Conservation (phyloP, 2,329 filamentous ascomycete genomes). For the Diaporthe aspalathi region DNA sequence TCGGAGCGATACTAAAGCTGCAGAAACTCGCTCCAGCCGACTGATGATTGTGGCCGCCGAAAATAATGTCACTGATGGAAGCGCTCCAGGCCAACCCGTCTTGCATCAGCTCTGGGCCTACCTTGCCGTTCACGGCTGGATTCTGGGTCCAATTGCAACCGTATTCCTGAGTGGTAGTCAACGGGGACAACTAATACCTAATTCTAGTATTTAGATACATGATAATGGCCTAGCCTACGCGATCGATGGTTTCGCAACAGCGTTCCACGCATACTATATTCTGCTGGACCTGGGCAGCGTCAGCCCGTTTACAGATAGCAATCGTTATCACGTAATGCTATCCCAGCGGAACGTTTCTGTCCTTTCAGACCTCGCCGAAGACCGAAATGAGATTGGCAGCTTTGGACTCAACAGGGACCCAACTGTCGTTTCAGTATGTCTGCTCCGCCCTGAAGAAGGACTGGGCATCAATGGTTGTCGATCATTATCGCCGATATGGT, state of each 20-base stretch:
- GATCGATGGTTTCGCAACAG: slow-evolving; percentile 3
- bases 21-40: not conserved
- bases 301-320: not conserved
- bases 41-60: too few species aligned
- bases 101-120: not conserved
- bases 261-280: not conserved
- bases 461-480: not conserved
- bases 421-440: slow-evolving; percentile 1
- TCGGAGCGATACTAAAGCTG: not conserved
- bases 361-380: not conserved
- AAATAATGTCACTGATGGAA: not conserved
- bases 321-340: not conserved
- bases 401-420: not conserved
- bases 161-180: not conserved
- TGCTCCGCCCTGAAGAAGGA: slow-evolving; percentile 12
- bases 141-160: not conserved
- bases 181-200: not conserved
- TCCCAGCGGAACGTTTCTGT: not conserved
- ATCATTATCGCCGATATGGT: not conserved
- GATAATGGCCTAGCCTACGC: not conserved
- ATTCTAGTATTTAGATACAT: not conserved
- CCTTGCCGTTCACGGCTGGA: not conserved
- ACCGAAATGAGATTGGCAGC: not conserved
- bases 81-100: not conserved
- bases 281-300: not conserved